phyloP scores from a whole-genome alignment of 805 yeast species.

The Babjeviella inositovora region DNA sequence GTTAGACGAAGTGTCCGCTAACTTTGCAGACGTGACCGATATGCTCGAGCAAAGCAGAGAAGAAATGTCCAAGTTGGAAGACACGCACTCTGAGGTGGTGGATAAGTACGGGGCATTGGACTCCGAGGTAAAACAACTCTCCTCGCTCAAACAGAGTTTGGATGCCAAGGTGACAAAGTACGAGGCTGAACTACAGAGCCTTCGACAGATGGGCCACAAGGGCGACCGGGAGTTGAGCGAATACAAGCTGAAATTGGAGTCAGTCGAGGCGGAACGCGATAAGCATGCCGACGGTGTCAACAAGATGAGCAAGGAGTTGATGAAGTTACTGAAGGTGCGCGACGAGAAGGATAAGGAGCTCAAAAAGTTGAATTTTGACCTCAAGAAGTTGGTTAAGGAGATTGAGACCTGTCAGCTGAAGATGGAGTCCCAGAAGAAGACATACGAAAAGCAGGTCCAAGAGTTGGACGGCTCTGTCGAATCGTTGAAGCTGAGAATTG shows the following conservation, averaged over 20 bases:
- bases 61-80: constrained; percentile 7
- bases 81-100: constrained; percentile 7
- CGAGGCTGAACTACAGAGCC: too few species aligned
- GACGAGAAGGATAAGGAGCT: constrained; percentile 28
- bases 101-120: constrained; percentile 8
- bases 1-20: constrained; percentile 2
- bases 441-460: constrained; percentile 5
- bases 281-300: constrained; percentile 80
- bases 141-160: too few species aligned
- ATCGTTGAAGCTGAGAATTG: too few species aligned
- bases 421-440: constrained; percentile 6
- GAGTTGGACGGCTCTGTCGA: too few species aligned
- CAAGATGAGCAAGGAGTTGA: constrained; percentile 76
- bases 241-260: constrained; percentile 12
- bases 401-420: constrained; percentile 11
- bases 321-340: constrained; percentile 45
- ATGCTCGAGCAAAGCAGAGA: constrained; percentile 3
- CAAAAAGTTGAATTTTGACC: constrained; percentile 23
- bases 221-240: too few species aligned
- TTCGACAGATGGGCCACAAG: too few species aligned
- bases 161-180: constrained; percentile 8
- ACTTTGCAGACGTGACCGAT: too few species aligned
- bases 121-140: too few species aligned
- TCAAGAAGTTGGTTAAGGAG: constrained; percentile 11
- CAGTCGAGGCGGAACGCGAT: constrained; percentile 24